Percentiles rank a stretch among this genome's conserved stretches.
These are phyloP conservation scores for Globisporangium echinulatum DNA, from an alignment of 352 stramenopile genomes.

Conservation along the genomic window DNA sequence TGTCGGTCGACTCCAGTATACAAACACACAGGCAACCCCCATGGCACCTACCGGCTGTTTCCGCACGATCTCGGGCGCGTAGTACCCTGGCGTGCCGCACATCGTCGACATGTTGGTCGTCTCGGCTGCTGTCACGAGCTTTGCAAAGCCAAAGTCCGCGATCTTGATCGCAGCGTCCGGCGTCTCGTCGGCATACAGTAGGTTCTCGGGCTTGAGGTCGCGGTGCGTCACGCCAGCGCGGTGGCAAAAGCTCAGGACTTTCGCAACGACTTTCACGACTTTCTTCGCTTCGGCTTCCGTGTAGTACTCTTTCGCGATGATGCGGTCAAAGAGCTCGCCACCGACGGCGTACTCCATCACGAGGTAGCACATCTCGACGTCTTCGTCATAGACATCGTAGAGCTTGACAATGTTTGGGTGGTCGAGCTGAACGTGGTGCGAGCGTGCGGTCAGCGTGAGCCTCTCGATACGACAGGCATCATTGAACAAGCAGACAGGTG, in stretches of 20 bases:
- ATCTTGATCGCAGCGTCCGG: constrained; percentile 92
- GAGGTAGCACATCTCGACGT: constrained; percentile 72
- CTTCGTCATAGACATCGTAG: constrained; percentile 77
- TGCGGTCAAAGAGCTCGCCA: constrained; percentile 91
- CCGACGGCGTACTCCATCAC: constrained; percentile 87
- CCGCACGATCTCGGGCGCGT: constrained; percentile 94
- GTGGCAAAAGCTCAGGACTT: constrained; percentile 87
- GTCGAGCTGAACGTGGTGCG: constrained; percentile 26
- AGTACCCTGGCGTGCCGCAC: constrained; percentile 94
- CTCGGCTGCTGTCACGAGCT: constrained; percentile 65
- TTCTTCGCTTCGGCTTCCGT: constrained; percentile 83
- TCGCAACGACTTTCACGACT: constrained; percentile 79
- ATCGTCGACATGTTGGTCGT: constrained; percentile 80
- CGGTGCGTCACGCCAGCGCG: constrained; percentile 86
- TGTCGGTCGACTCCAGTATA: too few relatives aligned
- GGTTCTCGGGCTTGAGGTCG: constrained; percentile 97
- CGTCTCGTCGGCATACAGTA: constrained; percentile 83
- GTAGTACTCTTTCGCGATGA: constrained; percentile 91
- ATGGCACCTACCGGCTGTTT: constrained; percentile 53
- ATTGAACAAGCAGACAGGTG: neutral
- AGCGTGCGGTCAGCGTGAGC: too few relatives aligned
- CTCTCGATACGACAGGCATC: too few relatives aligned
- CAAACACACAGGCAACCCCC: too few relatives aligned
- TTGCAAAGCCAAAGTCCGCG: constrained; percentile 88
- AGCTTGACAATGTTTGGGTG: constrained; percentile 89